Percentiles rank a stretch among this genome's conserved stretches.
Evolutionary conservation across 176 grass and related monocot species (phyloP).

Genomic region (Puya raimondii): DNA sequence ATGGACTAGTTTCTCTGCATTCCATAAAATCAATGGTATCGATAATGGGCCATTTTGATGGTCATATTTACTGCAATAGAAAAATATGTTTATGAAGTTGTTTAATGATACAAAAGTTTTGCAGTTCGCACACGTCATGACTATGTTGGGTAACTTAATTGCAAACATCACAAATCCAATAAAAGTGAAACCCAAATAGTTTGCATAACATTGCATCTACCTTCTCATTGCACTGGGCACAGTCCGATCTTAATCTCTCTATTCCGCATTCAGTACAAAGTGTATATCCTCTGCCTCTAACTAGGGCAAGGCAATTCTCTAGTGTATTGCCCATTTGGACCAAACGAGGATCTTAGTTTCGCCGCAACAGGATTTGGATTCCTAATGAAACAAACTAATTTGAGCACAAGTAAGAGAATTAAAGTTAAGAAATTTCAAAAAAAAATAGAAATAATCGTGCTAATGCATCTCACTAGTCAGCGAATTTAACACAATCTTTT

Average conservation of each 20-base stretch:
- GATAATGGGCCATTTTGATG: too few species aligned
- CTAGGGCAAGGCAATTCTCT: constrained; percentile 78
- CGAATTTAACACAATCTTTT: too few species aligned
- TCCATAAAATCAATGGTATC: too few species aligned
- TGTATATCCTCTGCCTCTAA: constrained; percentile 80
- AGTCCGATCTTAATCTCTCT: constrained; percentile 67
- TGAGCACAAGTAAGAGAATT: constrained; percentile 5
- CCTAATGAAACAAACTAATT: too few species aligned
- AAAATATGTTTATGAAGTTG: too few species aligned
- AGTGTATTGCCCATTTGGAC: constrained; percentile 90
- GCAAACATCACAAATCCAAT: background rate
- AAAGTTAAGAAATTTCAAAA: background rate
- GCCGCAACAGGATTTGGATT: constrained; percentile 26
- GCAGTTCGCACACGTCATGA: too few species aligned
- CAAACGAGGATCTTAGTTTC: constrained; percentile 75
- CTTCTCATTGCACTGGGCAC: constrained; percentile 75
- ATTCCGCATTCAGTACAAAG: constrained; percentile 69
- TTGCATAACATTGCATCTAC: constrained; percentile 17
- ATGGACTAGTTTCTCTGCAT: too few species aligned
- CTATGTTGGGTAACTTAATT: background rate
- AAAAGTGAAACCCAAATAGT: background rate
- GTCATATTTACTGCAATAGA: too few species aligned
- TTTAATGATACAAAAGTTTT: background rate
- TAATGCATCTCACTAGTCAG: too few species aligned
- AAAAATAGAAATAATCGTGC: background rate